Conservation (phyloP, 2,329 filamentous ascomycete genomes). For the Arthrinium puccinioides region DNA sequence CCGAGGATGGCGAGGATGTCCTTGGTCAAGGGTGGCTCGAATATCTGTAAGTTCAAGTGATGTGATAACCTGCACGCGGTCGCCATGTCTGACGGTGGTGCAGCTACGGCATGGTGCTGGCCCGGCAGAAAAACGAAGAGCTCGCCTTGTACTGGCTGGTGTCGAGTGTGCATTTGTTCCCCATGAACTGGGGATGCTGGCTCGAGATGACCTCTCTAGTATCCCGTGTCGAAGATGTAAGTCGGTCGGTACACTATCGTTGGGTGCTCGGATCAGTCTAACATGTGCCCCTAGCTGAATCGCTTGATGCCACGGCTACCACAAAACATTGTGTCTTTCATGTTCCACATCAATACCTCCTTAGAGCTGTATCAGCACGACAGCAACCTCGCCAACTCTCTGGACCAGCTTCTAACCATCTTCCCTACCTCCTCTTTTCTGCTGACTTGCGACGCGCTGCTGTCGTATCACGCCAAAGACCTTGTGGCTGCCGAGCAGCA, state of each 20-base stretch:
- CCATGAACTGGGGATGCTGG: slow-evolving; percentile 98
- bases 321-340: slow-evolving; percentile 84
- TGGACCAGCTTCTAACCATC: slow-evolving; percentile 72
- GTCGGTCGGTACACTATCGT: slow-evolving; percentile 19
- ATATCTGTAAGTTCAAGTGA: slow-evolving; percentile 62
- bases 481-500: slow-evolving; percentile 60
- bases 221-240: slow-evolving; percentile 71
- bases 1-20: slow-evolving; percentile 49
- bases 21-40: slow-evolving; percentile 89
- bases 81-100: slow-evolving; percentile 7
- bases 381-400: slow-evolving; percentile 62
- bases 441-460: slow-evolving; percentile 78
- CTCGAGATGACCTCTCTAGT: slow-evolving; percentile 81
- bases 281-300: slow-evolving; percentile 62
- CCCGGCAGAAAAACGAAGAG: slow-evolving; percentile 84
- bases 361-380: slow-evolving; percentile 88
- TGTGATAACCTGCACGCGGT: too few species aligned
- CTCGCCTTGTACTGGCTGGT: slow-evolving; percentile 83
- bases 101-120: slow-evolving; percentile 79
- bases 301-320: slow-evolving; percentile 67
- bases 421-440: slow-evolving; percentile 88
- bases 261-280: neutral
- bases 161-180: slow-evolving; percentile 78
- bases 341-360: slow-evolving; percentile 87
- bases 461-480: slow-evolving; percentile 86